These are phyloP conservation scores for Fusarium cicatricum DNA, from an alignment of 2,329 filamentous ascomycete genomes.

Conservation along the genomic window DNA sequence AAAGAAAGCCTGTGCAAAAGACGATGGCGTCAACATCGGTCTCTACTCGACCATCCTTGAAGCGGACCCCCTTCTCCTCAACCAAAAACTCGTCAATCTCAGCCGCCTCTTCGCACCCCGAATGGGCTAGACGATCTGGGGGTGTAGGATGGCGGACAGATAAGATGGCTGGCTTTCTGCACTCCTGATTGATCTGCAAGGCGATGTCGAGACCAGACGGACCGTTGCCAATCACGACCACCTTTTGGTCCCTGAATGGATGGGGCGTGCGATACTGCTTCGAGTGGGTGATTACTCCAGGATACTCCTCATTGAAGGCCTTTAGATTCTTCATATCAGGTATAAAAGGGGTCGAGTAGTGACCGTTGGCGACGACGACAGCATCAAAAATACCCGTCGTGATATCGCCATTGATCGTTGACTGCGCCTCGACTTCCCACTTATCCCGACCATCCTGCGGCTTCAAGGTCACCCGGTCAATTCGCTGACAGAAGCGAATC, in stretches of 20 bases:
- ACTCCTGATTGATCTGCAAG: slow-evolving; percentile 72
- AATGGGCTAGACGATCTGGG: slow-evolving; percentile 54
- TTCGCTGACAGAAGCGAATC: slow-evolving; percentile 75
- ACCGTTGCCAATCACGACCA: slow-evolving; percentile 84
- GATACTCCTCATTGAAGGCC: slow-evolving; percentile 67
- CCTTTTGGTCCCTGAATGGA: slow-evolving; percentile 72
- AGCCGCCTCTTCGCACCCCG: slow-evolving; percentile 60
- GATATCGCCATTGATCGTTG: slow-evolving; percentile 54
- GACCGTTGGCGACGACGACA: slow-evolving; percentile 77
- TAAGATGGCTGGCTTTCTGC: slow-evolving; percentile 68
- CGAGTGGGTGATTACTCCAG: slow-evolving; percentile 73
- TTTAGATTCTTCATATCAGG: slow-evolving; percentile 68
- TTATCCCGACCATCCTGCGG: slow-evolving; percentile 47
- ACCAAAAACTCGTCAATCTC: slow-evolving; percentile 66
- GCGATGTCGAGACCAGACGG: slow-evolving; percentile 88
- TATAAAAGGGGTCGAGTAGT: slow-evolving; percentile 75
- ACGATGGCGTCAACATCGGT: slow-evolving; percentile 76
- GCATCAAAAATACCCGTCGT: slow-evolving; percentile 71
- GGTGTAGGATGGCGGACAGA: slow-evolving; percentile 64
- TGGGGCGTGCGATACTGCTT: slow-evolving; percentile 79
- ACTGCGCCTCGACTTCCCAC: slow-evolving; percentile 69
- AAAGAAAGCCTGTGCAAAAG: slow-evolving; percentile 92
- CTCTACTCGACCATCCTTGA: slow-evolving; percentile 72
- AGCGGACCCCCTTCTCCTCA: slow-evolving; percentile 67
- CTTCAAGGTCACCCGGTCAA: slow-evolving; percentile 63